These are phyloP conservation scores for Colletotrichum endophyticum DNA, from an alignment of 2,329 filamentous ascomycete species.

Conservation along the genomic window DNA sequence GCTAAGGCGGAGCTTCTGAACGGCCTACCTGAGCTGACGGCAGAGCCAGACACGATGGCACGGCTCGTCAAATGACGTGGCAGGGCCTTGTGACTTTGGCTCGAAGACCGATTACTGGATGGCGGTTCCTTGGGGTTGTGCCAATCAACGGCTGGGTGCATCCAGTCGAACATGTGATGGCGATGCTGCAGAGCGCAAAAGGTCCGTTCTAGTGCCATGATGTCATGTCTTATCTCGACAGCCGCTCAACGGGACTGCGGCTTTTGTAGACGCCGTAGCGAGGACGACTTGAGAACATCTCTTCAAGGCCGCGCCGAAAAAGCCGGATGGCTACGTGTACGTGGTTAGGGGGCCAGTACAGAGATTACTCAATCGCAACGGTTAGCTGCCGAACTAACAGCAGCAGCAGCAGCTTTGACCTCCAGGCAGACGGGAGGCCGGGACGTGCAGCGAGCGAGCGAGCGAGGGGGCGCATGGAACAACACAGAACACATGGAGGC, in stretches of 20 bases:
- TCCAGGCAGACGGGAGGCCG: not conserved
- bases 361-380: not conserved
- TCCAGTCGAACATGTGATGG: not conserved
- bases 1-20: not conserved
- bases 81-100: not conserved
- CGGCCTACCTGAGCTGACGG: not conserved
- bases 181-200: not conserved
- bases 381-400: not conserved
- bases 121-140: not conserved
- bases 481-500: not conserved
- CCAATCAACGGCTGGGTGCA: not conserved
- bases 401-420: not conserved
- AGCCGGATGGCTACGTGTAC: not conserved
- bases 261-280: not conserved
- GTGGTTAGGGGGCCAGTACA: not conserved
- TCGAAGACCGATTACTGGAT: not conserved
- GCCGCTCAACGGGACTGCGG: not conserved
- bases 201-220: not conserved
- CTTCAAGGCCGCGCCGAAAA: not conserved
- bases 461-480: not conserved
- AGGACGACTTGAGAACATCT: not conserved
- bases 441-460: not conserved
- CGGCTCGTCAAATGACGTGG: constrained; percentile 7
- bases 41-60: not conserved
- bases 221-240: not conserved